A percentile compares a stretch with the other conserved stretches of the same genome.
phyloP scores from a whole-genome alignment of 805 yeast species.

The Clavispora carvajalis region DNA sequence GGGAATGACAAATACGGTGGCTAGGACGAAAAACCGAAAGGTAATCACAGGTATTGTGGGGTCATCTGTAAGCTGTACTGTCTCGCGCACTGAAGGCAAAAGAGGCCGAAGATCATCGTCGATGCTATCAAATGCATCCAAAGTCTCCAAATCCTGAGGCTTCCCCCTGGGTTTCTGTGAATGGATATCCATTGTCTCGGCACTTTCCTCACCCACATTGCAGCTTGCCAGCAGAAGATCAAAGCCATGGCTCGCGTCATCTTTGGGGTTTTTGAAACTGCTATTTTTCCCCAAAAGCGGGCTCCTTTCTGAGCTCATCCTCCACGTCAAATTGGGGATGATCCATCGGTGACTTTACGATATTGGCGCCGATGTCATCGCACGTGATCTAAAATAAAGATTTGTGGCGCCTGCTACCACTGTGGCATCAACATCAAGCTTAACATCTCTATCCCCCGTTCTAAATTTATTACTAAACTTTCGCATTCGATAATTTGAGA shows the following conservation, averaged over 20 bases:
- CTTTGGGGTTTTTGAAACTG: neutral
- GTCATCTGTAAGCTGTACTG: constrained; percentile 36
- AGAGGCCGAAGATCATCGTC: neutral
- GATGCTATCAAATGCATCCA: neutral
- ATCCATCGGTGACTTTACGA: neutral
- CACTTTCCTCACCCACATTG: too few relatives aligned
- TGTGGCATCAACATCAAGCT: too few relatives aligned
- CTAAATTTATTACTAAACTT: too few relatives aligned
- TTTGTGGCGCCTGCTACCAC: too few relatives aligned
- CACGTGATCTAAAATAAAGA: too few relatives aligned
- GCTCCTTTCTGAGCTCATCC: neutral
- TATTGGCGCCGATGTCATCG: too few relatives aligned
- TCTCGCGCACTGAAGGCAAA: constrained; percentile 23
- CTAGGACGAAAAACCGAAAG: constrained; percentile 29
- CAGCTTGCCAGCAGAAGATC: too few relatives aligned
- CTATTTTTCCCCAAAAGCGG: neutral
- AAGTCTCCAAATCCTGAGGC: neutral
- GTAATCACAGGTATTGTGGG: constrained; percentile 35
- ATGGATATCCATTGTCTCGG: too few relatives aligned
- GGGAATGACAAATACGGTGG: constrained; percentile 32
- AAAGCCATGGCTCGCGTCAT: neutral
- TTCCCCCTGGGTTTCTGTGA: neutral
- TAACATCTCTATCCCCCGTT: too few relatives aligned
- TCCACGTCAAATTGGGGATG: neutral
- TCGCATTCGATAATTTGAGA: too few relatives aligned